Evolutionary conservation across 2,329 filamentous ascomycete genomes (phyloP), one percentile per base, ranked within the genome.

Genomic region (Daldinia sp.): DNA sequence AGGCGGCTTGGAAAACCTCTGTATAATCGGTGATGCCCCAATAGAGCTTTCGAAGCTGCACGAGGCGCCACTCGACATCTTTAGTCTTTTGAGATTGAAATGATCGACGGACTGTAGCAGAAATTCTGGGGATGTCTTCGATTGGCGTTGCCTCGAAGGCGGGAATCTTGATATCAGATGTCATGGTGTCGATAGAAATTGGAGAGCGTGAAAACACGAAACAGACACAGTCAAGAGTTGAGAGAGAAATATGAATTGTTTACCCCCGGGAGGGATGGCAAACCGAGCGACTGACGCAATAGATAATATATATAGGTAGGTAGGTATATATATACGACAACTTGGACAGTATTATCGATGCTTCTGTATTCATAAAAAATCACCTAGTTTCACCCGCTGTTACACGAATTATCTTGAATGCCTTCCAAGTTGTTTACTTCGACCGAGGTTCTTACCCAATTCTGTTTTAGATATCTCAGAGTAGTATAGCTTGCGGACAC

Each of bases 31-130:
- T 88, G 69, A 97, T 77, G 6, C 86, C 93, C 95, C 95, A 98
- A 82, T 97, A 98, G 58, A 98, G 88, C 84, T 93, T 94, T 71
- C 94, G 90, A 64, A 99, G 87, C 83, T 98, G 95, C 56, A 87
- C 83, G 66, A 94, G 82, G 67, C 95, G 89, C 81, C 90, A 98
- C 72, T 92, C 85, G 63, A 97, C 75, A 56, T 92, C 85, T 75
- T 93, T 93, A 41, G 94, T 97, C 79, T 90, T 91, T 76, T 93
- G 89, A 15, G 91, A 85, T 70, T 85, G 83, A 79, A 92, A 98
- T n/a, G 89, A 87, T 52, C 82, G 79, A 73, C 88, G 88, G 41
- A 90, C 79, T 5, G 80, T 84, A 58, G 85, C 81, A 73, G 88
- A 85, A 39, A 85, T 84, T 62, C 76, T 76, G 11, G 87, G 78